A percentile compares a stretch with the other conserved stretches of the same genome.
These are phyloP conservation scores for Calycina herbarum DNA, from an alignment of 2,329 filamentous ascomycete species.

Conservation along the genomic window DNA sequence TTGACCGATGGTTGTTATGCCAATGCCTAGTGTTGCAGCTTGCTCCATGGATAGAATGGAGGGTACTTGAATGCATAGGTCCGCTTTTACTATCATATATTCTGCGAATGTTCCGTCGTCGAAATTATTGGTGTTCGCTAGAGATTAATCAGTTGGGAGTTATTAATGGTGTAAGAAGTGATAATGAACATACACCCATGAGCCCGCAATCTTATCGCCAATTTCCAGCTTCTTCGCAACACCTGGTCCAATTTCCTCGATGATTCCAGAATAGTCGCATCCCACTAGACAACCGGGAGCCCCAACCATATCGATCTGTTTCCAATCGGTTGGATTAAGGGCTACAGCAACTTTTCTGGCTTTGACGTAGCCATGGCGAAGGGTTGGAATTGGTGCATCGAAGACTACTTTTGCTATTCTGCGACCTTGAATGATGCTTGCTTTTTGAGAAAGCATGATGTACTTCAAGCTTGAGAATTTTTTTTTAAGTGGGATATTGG, in stretches of 20 bases:
- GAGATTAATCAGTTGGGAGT: too few species aligned
- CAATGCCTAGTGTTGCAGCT: too few species aligned
- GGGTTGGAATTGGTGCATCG: neutral
- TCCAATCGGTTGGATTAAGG: slow-evolving; percentile 33
- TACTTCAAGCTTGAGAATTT: too few species aligned
- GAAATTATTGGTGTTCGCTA: slow-evolving; percentile 20
- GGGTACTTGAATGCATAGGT: slow-evolving; percentile 29
- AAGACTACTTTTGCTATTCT: neutral
- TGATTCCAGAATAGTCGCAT: slow-evolving; percentile 13
- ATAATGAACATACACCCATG: slow-evolving; percentile 24
- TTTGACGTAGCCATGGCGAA: slow-evolving; percentile 26
- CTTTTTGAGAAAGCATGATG: neutral
- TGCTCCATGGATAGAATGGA: too few species aligned
- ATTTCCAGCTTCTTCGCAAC: slow-evolving; percentile 25
- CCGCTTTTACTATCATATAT: slow-evolving; percentile 38
- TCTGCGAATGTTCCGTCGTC: slow-evolving; percentile 31
- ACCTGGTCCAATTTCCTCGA: slow-evolving; percentile 12
- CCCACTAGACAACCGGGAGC: slow-evolving; percentile 20
- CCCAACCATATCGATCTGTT: slow-evolving; percentile 23
- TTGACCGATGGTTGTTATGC: too few species aligned
- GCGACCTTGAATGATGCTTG: slow-evolving; percentile 1
- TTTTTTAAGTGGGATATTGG: too few species aligned
- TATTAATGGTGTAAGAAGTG: neutral
- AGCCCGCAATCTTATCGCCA: slow-evolving; percentile 27
- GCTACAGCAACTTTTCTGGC: slow-evolving; percentile 30